Evolutionary conservation across 306 rosid species (phyloP), one percentile per base, ranked within the genome.

Genomic region (Citrullus colocynthis): DNA sequence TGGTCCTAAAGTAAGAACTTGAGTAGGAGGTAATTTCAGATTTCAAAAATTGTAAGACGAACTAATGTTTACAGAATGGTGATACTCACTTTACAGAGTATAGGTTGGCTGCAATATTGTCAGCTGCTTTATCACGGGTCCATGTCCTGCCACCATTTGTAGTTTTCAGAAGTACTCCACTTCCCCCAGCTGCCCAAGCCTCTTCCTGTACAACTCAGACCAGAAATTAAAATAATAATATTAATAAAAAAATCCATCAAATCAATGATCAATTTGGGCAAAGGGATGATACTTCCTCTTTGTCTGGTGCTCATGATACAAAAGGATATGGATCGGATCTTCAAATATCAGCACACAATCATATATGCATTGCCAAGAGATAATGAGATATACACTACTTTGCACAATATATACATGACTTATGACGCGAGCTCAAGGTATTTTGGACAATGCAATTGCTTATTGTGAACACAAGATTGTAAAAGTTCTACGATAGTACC

Each of bases 121-220:
- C 98, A 54, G 97, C 97, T 78, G 97, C 97, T 88, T 95, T 95
- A 87, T 95, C 97, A 24, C 96, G 98, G 80, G 62, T 81, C 98
- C 97, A 95, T 78, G 96, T 80, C 92, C 87, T 90, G 81, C 98
- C 98, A 81, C 98, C 97, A 76, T 95, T 92, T 79, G 86, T 90
- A 61, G 98, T 89, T 84, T 89, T 90, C 85, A 95, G 82, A 61
- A 95, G 88, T 78, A 95, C 45, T 65, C 98, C 98, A 82, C 98
- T 95, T 82, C 98, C 98, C 37, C 98, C 98, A 20, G 98, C 98
- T 62, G 97, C 98, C 98, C 98, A 95, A 70, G 98, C 98, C 89
- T 95, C 98, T 1, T 89, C 97, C 98, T 90, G 89, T 67, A 62
- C 44, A 18, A 39, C 12, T 30, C 44, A 24, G 18, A 76, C 21